A percentile compares a stretch with the other conserved stretches of the same genome.
phyloP scores from a whole-genome alignment of 2,329 filamentous ascomycete species.

The Coniella vitis region DNA sequence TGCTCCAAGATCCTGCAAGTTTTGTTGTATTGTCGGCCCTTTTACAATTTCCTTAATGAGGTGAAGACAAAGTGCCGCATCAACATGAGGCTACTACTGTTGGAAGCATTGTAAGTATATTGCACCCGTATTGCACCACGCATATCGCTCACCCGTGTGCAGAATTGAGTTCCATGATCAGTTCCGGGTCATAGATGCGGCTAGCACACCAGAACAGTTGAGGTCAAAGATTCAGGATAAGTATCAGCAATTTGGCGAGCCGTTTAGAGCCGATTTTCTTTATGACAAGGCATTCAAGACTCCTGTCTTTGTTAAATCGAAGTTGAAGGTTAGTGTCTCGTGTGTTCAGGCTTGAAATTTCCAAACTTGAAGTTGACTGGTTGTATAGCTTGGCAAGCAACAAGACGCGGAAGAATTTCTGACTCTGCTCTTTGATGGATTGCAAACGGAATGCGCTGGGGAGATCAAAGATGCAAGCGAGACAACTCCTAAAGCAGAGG shows the following conservation, averaged over 20 bases:
- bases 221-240: conserved; percentile 67
- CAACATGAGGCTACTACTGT: conserved; percentile 80
- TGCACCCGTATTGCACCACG: background rate
- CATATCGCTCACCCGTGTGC: conserved; percentile 6
- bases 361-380: conserved; percentile 20
- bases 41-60: conserved; percentile 88
- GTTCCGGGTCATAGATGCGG: conserved; percentile 80
- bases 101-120: conserved; percentile 78
- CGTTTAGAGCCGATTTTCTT: conserved; percentile 89
- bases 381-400: conserved; percentile 74
- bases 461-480: conserved; percentile 45
- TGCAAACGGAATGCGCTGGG: conserved; percentile 85
- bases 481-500: conserved; percentile 19
- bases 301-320: conserved; percentile 71
- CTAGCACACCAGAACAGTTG: conserved; percentile 65
- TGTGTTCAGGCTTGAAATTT: background rate
- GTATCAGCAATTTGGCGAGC: conserved; percentile 82
- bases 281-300: conserved; percentile 79
- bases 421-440: conserved; percentile 82
- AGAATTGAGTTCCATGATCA: conserved; percentile 96
- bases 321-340: conserved; percentile 67
- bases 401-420: conserved; percentile 98
- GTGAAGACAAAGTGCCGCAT: conserved; percentile 76
- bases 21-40: conserved; percentile 86
- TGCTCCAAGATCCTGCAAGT: conserved; percentile 76